Base-by-base conservation (phyloP, 352 stramenopile species). In the Phytophthora colocasiae region DNA sequence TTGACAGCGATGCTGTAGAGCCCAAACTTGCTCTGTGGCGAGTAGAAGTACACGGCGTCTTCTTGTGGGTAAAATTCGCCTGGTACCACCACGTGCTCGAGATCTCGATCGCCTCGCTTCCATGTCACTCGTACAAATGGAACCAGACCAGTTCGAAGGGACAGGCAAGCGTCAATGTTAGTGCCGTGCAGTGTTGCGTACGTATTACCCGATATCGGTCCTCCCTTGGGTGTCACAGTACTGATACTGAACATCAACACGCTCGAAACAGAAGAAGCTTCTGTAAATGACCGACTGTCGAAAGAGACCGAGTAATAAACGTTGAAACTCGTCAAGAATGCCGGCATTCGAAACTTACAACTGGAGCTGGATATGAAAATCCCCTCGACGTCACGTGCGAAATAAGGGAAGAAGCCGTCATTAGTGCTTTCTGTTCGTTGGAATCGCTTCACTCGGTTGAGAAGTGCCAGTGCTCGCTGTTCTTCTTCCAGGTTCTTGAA, bases 11-110 rank as follows among this genome's bases (percentile, higher is more conserved):
- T 84, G 54, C 90, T 93, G 15, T 85, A 71, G 2, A 93, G 48
- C 2, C 85, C 82, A 65, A 93, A 93, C 46, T 83, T 87, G 66
- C 85, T 93, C 58, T 90, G 82, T 10, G 82, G 85, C 0, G 82
- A 85, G 54, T 93, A 91, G 27, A 93, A 91, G 66, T 91, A 93
- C 9, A 93, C 63, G 2, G 70, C 57, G 40, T 91, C 81, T 67
- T 93, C 85, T 0, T 62, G 75, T 2, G 75, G 66, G 40, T 93
- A 93, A 47, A 76, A 81, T 52, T 93, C 85, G 1, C 75, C 85
- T 0, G 67, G 56, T 0, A 93, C 80, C 6, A 78, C 61, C 12
- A 89, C 72, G 29, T 75, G 77, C 41, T 93, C 85, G 11, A 93
- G 81, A 46, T 91, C 82, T 47, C 78, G 78, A 10, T 69, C 40